These are phyloP conservation scores for Solanum raphanifolium DNA, from an alignment of 257 asterid genomes.

Conservation along the genomic window DNA sequence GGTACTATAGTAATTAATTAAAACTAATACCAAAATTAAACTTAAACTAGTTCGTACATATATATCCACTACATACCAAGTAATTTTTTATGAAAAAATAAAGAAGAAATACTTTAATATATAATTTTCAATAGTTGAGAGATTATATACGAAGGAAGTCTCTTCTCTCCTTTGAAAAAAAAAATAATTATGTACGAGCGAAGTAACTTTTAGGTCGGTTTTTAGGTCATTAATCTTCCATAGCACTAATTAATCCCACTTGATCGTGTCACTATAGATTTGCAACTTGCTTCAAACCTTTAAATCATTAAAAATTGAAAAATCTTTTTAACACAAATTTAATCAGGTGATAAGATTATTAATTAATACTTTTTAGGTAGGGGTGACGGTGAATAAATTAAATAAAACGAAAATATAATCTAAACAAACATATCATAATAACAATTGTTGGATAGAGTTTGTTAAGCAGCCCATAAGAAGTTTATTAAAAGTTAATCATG, in stretches of 20 bases:
- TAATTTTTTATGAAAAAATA: neutral
- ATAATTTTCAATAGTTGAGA: neutral
- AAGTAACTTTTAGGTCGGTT: neutral
- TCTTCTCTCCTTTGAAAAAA: too few species aligned
- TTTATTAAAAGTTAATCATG: neutral
- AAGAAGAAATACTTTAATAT: neutral
- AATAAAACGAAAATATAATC: neutral
- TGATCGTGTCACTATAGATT: neutral
- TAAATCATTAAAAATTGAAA: neutral
- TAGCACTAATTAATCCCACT: neutral
- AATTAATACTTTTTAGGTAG: neutral
- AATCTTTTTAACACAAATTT: neutral
- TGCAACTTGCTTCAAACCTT: neutral
- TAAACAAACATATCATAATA: neutral
- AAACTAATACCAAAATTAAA: neutral
- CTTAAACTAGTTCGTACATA: neutral
- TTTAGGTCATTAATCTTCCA: neutral
- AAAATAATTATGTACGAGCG: fast-evolving
- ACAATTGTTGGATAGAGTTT: neutral
- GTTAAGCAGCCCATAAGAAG: neutral
- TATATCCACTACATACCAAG: neutral
- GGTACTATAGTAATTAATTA: neutral
- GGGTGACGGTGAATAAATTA: neutral
- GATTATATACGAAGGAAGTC: neutral
- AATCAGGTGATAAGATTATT: neutral